Base-by-base conservation (phyloP, 2,329 filamentous ascomycete genomes). In the Colletotrichum chlorophyti region DNA sequence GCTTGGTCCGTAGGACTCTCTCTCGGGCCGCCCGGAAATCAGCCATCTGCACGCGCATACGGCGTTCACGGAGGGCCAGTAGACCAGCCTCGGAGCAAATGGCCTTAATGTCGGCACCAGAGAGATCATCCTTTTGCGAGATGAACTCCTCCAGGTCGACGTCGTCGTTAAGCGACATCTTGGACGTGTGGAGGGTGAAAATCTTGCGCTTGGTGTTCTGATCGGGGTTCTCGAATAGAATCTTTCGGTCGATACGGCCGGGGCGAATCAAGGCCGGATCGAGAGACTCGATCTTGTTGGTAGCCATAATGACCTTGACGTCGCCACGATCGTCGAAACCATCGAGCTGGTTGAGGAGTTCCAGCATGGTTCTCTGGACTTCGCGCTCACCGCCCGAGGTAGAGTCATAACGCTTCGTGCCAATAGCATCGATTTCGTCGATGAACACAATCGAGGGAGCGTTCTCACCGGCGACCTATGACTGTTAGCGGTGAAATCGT, bases 61-160 rank as follows among this genome's bases (percentile, higher is more conserved):
- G 88, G 64, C 95, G 86, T 80, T 99, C 95, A 66, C 95, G 87
- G 63, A 99, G 81, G 17, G 95, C 95, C 85, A 98, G 87, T 71
- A 99, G 80, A 75, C 95, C 95, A 38, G 95, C 94, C 74, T 99
- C 95, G 26, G 93, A 97, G 79, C 95, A 99, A 69, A 99, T 99
- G 43, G 95, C 95, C 78, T 98, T 96, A 83, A 99, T 98, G 76
- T 99, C 95, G 31, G 95, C 95, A 75, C 95, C 95, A 5, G 91
- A 96, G 7, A 99, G 83, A 68, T 99, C 96, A 69, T 99, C 95
- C 83, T 99, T 99, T 75, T 98, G 94, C 64, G 88, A 93, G 73
- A 99, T 97, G 71, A 99, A 98, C 77, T 99, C 95, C 68, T 99
- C 95, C 41, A 99, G 82, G 63, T 99, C 96, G n/a, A 99, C 95